Conservation (phyloP, 2,329 filamentous ascomycete species). For the Monilinia polystroma region DNA sequence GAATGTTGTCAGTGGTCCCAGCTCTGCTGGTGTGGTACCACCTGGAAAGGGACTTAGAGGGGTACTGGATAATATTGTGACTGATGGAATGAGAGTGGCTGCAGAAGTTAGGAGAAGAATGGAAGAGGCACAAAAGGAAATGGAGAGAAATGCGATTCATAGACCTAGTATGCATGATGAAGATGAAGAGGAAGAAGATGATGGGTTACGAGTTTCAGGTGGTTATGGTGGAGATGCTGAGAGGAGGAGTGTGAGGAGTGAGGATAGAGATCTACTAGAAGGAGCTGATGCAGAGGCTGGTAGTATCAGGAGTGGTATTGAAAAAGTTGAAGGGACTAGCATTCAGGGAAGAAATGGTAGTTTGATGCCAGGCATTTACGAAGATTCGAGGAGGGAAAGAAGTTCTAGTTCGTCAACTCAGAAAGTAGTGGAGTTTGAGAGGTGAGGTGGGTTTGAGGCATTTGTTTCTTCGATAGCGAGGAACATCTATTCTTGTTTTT, state of each 20-base stretch:
- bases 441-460: background rate
- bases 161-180: constrained; percentile 66
- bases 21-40: constrained; percentile 38
- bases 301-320: constrained; percentile 37
- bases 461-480: background rate
- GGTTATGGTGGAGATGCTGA: constrained; percentile 59
- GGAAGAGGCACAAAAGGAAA: constrained; percentile 90
- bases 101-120: constrained; percentile 88
- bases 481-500: background rate
- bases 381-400: constrained; percentile 32
- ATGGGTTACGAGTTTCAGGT: constrained; percentile 45
- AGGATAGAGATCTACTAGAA: constrained; percentile 69
- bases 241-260: constrained; percentile 61
- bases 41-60: constrained; percentile 76
- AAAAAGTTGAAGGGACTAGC: constrained; percentile 31
- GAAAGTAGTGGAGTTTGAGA: constrained; percentile 50
- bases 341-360: constrained; percentile 22
- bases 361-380: constrained; percentile 13
- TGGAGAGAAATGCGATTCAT: constrained; percentile 78
- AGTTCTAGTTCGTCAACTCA: constrained; percentile 40
- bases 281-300: constrained; percentile 71
- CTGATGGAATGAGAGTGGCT: constrained; percentile 93
- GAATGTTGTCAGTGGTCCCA: constrained; percentile 41
- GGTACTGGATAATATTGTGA: constrained; percentile 95
- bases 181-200: constrained; percentile 66